A percentile compares a stretch with the other conserved stretches of the same genome.
These are phyloP conservation scores for Novakomyces olei DNA, from an alignment of 805 yeast species.

Conservation along the genomic window DNA sequence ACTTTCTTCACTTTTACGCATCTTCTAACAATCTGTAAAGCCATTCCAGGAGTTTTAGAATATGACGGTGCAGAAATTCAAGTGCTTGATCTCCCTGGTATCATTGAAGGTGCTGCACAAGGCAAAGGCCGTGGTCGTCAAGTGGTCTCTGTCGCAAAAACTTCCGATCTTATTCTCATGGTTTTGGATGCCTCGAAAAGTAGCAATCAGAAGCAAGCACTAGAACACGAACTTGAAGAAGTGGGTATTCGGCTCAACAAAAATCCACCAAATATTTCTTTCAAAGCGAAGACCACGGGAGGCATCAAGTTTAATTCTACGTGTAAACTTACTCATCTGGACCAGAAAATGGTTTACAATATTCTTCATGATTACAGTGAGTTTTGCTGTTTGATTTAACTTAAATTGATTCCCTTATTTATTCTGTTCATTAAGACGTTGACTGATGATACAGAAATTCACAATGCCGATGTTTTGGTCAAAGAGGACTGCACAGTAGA, in stretches of 20 bases:
- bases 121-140: conserved; percentile 98
- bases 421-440: neutral
- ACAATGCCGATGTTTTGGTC: conserved; percentile 79
- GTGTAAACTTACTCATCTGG: conserved; percentile 59
- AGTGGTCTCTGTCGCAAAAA: conserved; percentile 97
- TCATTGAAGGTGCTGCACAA: conserved; percentile 91
- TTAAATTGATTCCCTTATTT: neutral
- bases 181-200: conserved; percentile 92
- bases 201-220: conserved; percentile 62
- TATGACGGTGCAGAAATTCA: conserved; percentile 95
- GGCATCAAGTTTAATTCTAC: conserved; percentile 71
- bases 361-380: conserved; percentile 50
- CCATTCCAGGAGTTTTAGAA: conserved; percentile 90
- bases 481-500: conserved; percentile 76
- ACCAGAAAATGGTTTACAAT: conserved; percentile 56
- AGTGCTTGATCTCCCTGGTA: conserved; percentile 86
- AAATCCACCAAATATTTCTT: conserved; percentile 54
- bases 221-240: conserved; percentile 75
- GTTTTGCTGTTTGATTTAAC: too few relatives aligned
- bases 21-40: conserved; percentile 91
- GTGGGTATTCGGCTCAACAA: conserved; percentile 84
- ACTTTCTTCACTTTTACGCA: too few relatives aligned
- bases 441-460: conserved; percentile 27
- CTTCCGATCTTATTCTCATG: conserved; percentile 79
- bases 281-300: conserved; percentile 66